These are phyloP conservation scores for Protostelium mycophagum DNA, from an alignment of 78 protist species.

Conservation along the genomic window DNA sequence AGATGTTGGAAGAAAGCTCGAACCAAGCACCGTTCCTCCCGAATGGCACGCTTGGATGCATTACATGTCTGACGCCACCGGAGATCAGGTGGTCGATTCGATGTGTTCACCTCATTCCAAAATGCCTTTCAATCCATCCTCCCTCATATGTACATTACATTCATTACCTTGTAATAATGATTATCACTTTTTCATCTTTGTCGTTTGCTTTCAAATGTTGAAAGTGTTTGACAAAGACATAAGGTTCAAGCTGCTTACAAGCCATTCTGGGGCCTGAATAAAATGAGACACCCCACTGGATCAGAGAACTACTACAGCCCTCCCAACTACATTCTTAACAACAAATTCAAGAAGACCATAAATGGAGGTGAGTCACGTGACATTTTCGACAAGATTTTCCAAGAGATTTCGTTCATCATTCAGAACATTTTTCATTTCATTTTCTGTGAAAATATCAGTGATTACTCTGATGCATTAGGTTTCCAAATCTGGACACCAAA, in stretches of 20 bases:
- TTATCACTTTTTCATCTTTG: too few species aligned
- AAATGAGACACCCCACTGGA: neutral
- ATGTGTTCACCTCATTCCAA: neutral
- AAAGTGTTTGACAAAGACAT: too few species aligned
- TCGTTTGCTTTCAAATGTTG: too few species aligned
- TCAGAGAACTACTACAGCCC: neutral
- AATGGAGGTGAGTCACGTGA: neutral
- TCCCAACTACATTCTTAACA: neutral
- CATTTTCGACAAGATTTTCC: too few species aligned
- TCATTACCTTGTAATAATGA: too few species aligned
- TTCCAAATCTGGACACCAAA: neutral
- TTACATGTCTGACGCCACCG: neutral
- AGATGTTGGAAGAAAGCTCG: neutral
- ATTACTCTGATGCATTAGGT: neutral
- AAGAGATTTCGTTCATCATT: too few species aligned
- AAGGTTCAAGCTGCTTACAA: neutral
- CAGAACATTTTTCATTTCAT: too few species aligned
- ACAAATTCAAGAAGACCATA: neutral
- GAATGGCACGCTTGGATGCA: neutral
- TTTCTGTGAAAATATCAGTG: too few species aligned
- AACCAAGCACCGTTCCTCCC: neutral
- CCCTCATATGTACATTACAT: too few species aligned
- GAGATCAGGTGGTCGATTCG: neutral
- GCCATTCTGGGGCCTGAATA: neutral
- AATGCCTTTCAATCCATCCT: neutral